A percentile compares a stretch with the other conserved stretches of the same genome.
Evolutionary conservation across 805 yeast species (phyloP).

Genomic region (Zygosaccharomyces bisporus): DNA sequence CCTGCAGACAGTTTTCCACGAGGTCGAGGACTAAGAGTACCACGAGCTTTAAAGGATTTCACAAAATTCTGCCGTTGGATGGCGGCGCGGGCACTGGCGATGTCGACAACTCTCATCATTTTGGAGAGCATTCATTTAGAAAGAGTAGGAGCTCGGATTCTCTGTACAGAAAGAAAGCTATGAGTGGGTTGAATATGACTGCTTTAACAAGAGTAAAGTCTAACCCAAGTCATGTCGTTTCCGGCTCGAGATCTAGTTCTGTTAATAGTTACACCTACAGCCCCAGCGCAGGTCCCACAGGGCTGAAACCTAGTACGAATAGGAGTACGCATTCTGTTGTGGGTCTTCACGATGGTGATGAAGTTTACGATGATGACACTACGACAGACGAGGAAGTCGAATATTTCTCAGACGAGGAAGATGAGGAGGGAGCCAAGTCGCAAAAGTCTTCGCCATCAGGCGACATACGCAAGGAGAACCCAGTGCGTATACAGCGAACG

Average conservation of each 20-base stretch:
- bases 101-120: constrained; percentile 9
- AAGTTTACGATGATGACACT: constrained; percentile 23
- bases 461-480: neutral
- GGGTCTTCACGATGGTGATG: constrained; percentile 27
- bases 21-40: constrained; percentile 34
- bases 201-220: constrained; percentile 28
- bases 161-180: constrained; percentile 25
- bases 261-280: constrained; percentile 10
- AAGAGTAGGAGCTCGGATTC: constrained; percentile 33
- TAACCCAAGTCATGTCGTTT: constrained; percentile 17
- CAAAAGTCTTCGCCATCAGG: constrained; percentile 1
- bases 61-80: constrained; percentile 30
- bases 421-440: constrained; percentile 11
- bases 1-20: constrained; percentile 30
- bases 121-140: constrained; percentile 17
- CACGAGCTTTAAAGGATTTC: constrained; percentile 33
- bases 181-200: constrained; percentile 36
- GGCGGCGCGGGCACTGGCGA: constrained; percentile 13
- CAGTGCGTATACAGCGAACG: neutral
- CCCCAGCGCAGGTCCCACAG: constrained; percentile 16
- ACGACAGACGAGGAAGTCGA: constrained; percentile 42
- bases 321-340: constrained; percentile 31
- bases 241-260: constrained; percentile 14
- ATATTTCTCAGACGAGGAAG: constrained; percentile 39
- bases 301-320: constrained; percentile 31